Conservation (phyloP, 129 eudicot genomes). For the Smallanthus sonchifolius region DNA sequence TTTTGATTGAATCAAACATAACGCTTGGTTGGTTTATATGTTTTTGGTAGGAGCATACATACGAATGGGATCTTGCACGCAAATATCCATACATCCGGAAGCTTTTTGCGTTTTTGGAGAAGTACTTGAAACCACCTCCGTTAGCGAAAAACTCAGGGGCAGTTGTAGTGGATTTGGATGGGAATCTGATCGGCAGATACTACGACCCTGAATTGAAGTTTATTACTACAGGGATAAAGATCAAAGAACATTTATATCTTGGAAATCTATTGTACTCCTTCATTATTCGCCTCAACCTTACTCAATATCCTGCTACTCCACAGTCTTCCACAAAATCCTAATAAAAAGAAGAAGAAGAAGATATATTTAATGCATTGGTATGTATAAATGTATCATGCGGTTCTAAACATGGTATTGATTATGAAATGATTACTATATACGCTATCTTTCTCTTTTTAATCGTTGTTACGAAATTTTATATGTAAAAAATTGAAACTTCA, state of each 20-base stretch:
- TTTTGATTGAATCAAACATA: too few species aligned
- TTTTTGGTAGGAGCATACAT: conserved; percentile 32
- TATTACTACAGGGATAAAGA: conserved; percentile 45
- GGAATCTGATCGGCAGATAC: conserved; percentile 48
- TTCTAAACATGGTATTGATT: too few species aligned
- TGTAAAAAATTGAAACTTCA: too few species aligned
- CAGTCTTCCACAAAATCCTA: conserved; percentile 11
- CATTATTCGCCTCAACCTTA: conserved; percentile 66
- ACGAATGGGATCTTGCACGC: conserved; percentile 30
- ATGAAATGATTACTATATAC: too few species aligned
- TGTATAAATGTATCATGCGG: too few species aligned
- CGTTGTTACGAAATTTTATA: too few species aligned
- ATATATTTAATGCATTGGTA: too few species aligned
- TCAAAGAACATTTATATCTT: conserved; percentile 57
- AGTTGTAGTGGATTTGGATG: conserved; percentile 65
- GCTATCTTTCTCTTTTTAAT: too few species aligned
- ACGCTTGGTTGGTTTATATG: too few species aligned
- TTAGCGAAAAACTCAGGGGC: conserved; percentile 55
- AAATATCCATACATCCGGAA: conserved; percentile 55
- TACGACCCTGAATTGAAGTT: conserved; percentile 34
- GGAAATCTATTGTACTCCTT: conserved; percentile 44
- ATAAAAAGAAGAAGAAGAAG: too few species aligned
- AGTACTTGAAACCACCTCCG: conserved; percentile 30
- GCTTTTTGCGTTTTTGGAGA: conserved; percentile 43
- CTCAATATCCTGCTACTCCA: conserved; percentile 44